These are phyloP conservation scores for Clathrospora elynae DNA, from an alignment of 2,329 filamentous ascomycete species.

Conservation along the genomic window DNA sequence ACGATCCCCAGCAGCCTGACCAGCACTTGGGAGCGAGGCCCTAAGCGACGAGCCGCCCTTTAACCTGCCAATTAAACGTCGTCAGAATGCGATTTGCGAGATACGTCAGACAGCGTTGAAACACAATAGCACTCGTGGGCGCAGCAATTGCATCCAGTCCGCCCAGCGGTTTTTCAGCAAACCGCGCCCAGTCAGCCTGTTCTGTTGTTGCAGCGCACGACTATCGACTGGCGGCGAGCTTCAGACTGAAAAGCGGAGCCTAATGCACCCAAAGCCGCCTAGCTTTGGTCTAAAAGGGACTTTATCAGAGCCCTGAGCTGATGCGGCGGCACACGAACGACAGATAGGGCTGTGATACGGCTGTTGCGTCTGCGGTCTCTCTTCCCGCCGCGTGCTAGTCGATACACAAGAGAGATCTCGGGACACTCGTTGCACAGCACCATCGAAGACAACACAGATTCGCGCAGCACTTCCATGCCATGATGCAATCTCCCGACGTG, in stretches of 20 bases:
- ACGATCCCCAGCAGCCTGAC: slow-evolving; percentile 15
- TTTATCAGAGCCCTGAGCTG: slow-evolving; percentile 10
- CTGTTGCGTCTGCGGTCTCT: slow-evolving; percentile 12
- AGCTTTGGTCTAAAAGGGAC: slow-evolving; percentile 21
- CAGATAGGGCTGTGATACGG: slow-evolving; percentile 19
- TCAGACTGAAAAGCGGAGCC: slow-evolving; percentile 25
- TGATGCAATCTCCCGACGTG: too few species aligned
- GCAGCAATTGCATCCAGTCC: not conserved
- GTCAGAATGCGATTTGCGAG: not conserved
- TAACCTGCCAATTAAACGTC: not conserved
- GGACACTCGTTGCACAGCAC: not conserved
- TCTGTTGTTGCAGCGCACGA: slow-evolving; percentile 13
- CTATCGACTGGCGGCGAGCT: slow-evolving; percentile 16
- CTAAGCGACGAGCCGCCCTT: not conserved
- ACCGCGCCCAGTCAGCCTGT: slow-evolving; percentile 1
- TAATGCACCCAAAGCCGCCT: slow-evolving; percentile 13
- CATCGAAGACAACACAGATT: not conserved
- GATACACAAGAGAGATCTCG: not conserved
- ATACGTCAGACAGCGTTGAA: not conserved
- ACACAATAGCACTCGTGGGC: too few species aligned
- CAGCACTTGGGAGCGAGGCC: slow-evolving; percentile 3
- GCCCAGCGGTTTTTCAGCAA: slow-evolving; percentile 8
- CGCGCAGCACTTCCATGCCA: not conserved
- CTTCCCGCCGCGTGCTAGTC: not conserved
- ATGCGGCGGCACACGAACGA: slow-evolving; percentile 12